Base-by-base conservation (phyloP, 1,284 basidiomycete species). In the Cutaneotrichosporon mucoides region DNA sequence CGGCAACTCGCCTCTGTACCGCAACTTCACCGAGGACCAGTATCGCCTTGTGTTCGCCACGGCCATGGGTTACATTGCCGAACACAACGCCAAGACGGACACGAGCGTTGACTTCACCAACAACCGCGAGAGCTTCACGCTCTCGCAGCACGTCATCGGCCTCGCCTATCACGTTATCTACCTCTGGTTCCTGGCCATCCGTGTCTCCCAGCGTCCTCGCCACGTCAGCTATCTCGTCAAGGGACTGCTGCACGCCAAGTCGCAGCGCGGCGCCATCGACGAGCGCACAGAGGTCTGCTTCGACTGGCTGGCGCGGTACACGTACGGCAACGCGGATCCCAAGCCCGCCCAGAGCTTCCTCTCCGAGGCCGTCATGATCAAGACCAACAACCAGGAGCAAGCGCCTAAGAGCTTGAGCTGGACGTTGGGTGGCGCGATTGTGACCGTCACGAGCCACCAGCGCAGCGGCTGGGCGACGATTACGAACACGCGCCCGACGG, bases 21-120 rank as follows among this genome's bases (percentile, higher is more conserved):
- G 87, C 61, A 99, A 98, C 77, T 92, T 99, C 67, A 95, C 90
- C 6, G 91, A 95, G 66, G 84, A 82, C 50, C 90, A 99, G 73
- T 99, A 89, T 80, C 91, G 90, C 73, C 88, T 90, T 80, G 89
- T 99, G 0, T 98, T 99, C 70, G 92, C 89, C 9, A 92, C 99
- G 33, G 92, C 94, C 7, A 80, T 98, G 61, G 90, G 94, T 74
- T 99, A 97, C 78, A 87, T 99, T 59, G 89, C 93, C 66, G 86
- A 93, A 67, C 92, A 97, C 60, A 78, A 73, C 59, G 71, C 69
- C 55, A 68, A 68, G 56, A 70, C 68, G 36, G 75, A 71, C 63
- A 65, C 62, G 62, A 36, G 34, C 7, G 66, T 74, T 10, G 87
- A 72, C 80, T 84, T 68, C 81, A 86, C 66, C 76, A 83, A 56